These are phyloP conservation scores for Thymus quinquecostatus DNA, from an alignment of 257 asterid genomes.

Conservation along the genomic window DNA sequence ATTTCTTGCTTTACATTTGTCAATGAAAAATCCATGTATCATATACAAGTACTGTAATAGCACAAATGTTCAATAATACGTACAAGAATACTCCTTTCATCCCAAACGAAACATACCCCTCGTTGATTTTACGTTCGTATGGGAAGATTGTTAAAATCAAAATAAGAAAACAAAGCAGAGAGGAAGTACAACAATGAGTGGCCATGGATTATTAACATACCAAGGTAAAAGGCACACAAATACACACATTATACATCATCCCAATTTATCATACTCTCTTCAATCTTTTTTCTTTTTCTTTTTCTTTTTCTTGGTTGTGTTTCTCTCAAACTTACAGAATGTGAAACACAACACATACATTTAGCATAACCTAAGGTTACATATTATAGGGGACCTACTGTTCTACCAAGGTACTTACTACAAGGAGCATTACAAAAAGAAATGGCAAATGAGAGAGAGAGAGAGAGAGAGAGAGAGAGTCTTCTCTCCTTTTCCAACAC, in stretches of 20 bases:
- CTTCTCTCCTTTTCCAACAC: slow-evolving; percentile 11
- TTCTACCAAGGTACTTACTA: slow-evolving; percentile 44
- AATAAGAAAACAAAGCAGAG: background rate
- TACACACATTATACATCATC: slow-evolving; percentile 9
- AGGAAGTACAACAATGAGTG: background rate
- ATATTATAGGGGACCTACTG: slow-evolving; percentile 41
- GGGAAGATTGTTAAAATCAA: background rate
- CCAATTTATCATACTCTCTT: slow-evolving; percentile 23
- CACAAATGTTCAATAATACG: background rate
- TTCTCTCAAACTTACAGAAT: slow-evolving; percentile 41
- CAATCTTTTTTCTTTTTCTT: background rate
- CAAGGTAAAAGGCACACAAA: slow-evolving; percentile 1
- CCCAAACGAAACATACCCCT: too few relatives aligned
- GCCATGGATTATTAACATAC: slow-evolving; percentile 22
- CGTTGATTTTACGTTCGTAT: too few relatives aligned
- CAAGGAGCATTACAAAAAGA: slow-evolving; percentile 36
- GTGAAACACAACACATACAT: slow-evolving; percentile 39
- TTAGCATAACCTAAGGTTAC: slow-evolving; percentile 48
- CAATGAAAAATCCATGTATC: background rate
- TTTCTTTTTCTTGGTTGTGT: slow-evolving; percentile 19
- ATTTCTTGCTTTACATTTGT: background rate
- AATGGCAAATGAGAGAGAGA: background rate
- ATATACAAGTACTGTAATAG: background rate
- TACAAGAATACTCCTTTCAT: too few relatives aligned
- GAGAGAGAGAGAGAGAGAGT: too few relatives aligned